phyloP scores from a whole-genome alignment of 805 yeast genomes.

The Lipomyces starkeyi region DNA sequence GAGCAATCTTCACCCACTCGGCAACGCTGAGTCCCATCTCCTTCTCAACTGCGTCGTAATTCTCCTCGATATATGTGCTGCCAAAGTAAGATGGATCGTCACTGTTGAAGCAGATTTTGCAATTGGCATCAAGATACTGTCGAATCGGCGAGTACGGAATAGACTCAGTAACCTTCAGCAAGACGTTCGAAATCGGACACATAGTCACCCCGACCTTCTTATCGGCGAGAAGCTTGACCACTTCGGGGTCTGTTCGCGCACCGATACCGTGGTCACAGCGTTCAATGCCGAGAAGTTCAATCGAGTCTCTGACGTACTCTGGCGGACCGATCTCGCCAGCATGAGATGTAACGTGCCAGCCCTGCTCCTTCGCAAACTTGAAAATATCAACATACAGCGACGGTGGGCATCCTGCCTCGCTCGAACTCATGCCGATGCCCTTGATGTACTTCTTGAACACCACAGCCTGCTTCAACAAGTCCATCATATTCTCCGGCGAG shows the following conservation, averaged over 20 bases:
- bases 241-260: conserved; percentile 58
- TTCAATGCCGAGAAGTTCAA: conserved; percentile 64
- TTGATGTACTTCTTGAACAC: conserved; percentile 55
- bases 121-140: conserved; percentile 62
- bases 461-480: conserved; percentile 60
- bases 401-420: conserved; percentile 82
- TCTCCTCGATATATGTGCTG: conserved; percentile 75
- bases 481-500: conserved; percentile 63
- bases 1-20: conserved; percentile 69
- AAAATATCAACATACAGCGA: conserved; percentile 70
- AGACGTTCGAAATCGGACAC: conserved; percentile 80
- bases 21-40: conserved; percentile 65
- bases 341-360: conserved; percentile 75
- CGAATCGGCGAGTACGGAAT: conserved; percentile 71
- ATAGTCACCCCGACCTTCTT: conserved; percentile 65
- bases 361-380: conserved; percentile 54
- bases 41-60: conserved; percentile 69
- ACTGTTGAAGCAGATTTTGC: conserved; percentile 76
- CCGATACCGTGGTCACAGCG: conserved; percentile 85
- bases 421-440: conserved; percentile 82
- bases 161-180: conserved; percentile 72
- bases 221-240: conserved; percentile 63
- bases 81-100: conserved; percentile 87
- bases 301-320: conserved; percentile 62
- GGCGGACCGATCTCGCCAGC: conserved; percentile 92